phyloP scores from a whole-genome alignment of 352 stramenopile genomes.

The Globisporangium radiosum region DNA sequence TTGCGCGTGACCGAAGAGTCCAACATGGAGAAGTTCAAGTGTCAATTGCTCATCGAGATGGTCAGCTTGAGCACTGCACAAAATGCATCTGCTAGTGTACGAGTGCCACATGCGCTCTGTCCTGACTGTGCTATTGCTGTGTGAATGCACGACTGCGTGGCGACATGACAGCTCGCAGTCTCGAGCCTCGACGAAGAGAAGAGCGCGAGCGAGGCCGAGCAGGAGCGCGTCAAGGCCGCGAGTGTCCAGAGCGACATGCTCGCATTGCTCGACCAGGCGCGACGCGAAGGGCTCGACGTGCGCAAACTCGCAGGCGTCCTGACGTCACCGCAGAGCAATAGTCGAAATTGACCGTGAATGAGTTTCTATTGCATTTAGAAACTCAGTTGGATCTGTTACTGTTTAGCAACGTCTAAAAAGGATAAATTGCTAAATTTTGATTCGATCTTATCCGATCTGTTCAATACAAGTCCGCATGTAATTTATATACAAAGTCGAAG shows the following conservation, averaged over 20 bases:
- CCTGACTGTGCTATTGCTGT: background rate
- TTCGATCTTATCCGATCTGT: too few relatives aligned
- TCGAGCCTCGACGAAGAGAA: slow-evolving; percentile 80
- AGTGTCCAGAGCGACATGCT: slow-evolving; percentile 65
- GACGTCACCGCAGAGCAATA: background rate
- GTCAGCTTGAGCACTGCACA: background rate
- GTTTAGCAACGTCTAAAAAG: too few relatives aligned
- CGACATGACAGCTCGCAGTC: slow-evolving; percentile 44
- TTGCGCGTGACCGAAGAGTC: slow-evolving; percentile 63
- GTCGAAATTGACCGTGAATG: background rate
- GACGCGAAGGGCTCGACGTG: slow-evolving; percentile 61
- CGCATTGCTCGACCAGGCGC: slow-evolving; percentile 60
- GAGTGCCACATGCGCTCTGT: background rate
- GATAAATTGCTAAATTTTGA: too few relatives aligned
- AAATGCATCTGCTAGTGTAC: slow-evolving; percentile 9
- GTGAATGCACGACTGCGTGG: background rate
- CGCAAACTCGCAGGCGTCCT: slow-evolving; percentile 40
- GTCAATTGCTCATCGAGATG: slow-evolving; percentile 84
- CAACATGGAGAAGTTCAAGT: slow-evolving; percentile 88
- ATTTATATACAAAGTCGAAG: too few relatives aligned
- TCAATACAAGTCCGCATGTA: too few relatives aligned
- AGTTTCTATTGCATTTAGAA: background rate
- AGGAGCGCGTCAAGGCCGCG: slow-evolving; percentile 46
- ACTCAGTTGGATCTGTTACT: too few relatives aligned
- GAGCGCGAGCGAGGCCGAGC: slow-evolving; percentile 45